These are phyloP conservation scores for Botrytis sinoallii DNA, from an alignment of 2,329 filamentous ascomycete genomes.

Conservation along the genomic window DNA sequence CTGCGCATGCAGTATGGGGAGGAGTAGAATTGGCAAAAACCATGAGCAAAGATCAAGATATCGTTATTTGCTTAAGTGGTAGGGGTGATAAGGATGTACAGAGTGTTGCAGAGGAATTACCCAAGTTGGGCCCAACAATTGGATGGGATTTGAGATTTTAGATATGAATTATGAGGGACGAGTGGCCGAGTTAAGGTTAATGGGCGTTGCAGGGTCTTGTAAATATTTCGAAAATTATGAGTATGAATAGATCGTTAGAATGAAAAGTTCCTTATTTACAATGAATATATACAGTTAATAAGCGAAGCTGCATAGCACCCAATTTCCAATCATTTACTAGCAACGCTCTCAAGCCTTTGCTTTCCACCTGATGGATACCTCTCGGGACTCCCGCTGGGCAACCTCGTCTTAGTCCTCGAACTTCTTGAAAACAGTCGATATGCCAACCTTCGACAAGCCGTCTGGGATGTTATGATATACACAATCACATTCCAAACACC, in stretches of 20 bases:
- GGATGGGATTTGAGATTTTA: conserved; percentile 67
- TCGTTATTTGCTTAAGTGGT: conserved; percentile 92
- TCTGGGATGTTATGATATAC: conserved; percentile 66
- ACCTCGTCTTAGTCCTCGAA: conserved; percentile 5
- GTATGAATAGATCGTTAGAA: neutral
- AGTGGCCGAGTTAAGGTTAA: neutral
- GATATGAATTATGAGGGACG: neutral
- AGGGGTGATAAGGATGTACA: conserved; percentile 98
- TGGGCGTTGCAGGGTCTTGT: conserved; percentile 1
- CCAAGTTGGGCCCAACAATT: conserved; percentile 83
- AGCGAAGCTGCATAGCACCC: neutral
- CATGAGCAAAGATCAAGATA: conserved; percentile 81
- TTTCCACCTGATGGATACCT: conserved; percentile 14
- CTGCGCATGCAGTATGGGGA: conserved; percentile 87
- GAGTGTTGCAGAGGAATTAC: conserved; percentile 92
- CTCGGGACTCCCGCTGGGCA: conserved; percentile 12
- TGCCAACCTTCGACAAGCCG: conserved; percentile 30
- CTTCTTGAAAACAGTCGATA: conserved; percentile 1
- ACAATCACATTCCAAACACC: conserved; percentile 80
- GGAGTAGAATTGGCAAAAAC: conserved; percentile 88
- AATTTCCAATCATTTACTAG: conserved; percentile 12
- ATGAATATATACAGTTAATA: neutral
- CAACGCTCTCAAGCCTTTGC: conserved; percentile 20
- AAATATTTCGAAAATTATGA: neutral
- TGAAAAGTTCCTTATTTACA: neutral